Evolutionary conservation across 208 protist genomes (phyloP).

Genomic region (Herpetomonas muscarum): DNA sequence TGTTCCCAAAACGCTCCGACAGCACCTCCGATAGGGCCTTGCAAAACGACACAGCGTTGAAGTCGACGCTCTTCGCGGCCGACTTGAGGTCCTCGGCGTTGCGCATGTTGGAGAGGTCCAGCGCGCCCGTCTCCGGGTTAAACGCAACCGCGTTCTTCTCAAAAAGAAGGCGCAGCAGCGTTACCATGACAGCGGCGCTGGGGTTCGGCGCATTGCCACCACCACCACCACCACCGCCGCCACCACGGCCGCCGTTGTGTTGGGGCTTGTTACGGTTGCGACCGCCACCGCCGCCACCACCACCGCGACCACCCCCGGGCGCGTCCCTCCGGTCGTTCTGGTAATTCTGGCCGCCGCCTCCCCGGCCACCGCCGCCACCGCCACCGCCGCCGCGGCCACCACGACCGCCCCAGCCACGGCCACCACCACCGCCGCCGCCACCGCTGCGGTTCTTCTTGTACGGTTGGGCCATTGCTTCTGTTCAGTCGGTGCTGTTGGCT

Average conservation of each 20-base stretch:
- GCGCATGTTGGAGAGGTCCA: conserved; percentile 60
- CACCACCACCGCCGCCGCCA: conserved; percentile 13
- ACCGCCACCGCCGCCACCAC: conserved; percentile 14
- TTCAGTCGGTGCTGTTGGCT: too few relatives aligned
- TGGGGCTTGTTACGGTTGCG: conserved; percentile 21
- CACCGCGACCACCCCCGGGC: conserved; percentile 11
- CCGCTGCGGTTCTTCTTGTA: conserved; percentile 1
- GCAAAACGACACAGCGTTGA: conserved; percentile 81
- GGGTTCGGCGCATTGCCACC: conserved; percentile 9
- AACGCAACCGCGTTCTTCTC: conserved; percentile 69
- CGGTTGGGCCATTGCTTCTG: too few relatives aligned
- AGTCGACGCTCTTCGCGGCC: conserved; percentile 72
- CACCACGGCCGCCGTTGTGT: conserved; percentile 13
- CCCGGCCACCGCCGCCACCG: neutral
- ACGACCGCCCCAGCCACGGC: conserved; percentile 1
- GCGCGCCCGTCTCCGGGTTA: conserved; percentile 33
- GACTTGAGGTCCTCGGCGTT: conserved; percentile 50
- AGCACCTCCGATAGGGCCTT: conserved; percentile 64
- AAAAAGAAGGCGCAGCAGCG: conserved; percentile 68
- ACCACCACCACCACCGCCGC: conserved; percentile 18
- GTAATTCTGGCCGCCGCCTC: conserved; percentile 13
- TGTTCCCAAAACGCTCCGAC: conserved; percentile 46
- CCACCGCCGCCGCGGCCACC: neutral
- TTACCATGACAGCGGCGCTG: conserved; percentile 69
- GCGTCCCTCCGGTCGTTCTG: too few relatives aligned